Percentiles rank a stretch among this genome's conserved stretches.
phyloP scores from a whole-genome alignment of 2,329 filamentous ascomycete species.

The Neophaeococcomyces aloes region DNA sequence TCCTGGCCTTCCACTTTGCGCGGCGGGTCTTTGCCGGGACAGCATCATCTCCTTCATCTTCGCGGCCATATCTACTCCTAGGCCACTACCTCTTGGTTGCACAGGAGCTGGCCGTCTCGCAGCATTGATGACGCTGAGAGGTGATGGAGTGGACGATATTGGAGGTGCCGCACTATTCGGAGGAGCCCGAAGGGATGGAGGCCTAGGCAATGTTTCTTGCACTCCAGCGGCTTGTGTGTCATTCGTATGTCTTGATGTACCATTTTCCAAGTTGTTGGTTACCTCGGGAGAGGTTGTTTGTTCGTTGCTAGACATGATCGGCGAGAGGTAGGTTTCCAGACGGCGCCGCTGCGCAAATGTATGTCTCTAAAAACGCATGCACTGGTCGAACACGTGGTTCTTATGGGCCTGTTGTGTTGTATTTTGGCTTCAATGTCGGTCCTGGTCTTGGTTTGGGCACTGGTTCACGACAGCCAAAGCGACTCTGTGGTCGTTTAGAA shows the following conservation, averaged over 20 bases:
- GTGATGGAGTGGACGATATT: slow-evolving; percentile 77
- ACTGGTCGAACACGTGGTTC: not conserved
- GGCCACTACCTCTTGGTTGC: slow-evolving; percentile 38
- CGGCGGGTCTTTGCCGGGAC: slow-evolving; percentile 45
- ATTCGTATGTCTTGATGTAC: not conserved
- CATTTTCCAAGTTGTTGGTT: not conserved
- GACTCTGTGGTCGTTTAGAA: too few species aligned
- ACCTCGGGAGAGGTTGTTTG: not conserved
- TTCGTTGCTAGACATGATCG: slow-evolving; percentile 1
- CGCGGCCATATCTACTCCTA: slow-evolving; percentile 55
- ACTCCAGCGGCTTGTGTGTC: not conserved
- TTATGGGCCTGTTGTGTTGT: too few species aligned
- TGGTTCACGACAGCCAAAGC: too few species aligned
- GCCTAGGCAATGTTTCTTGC: slow-evolving; percentile 7
- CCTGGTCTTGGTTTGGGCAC: too few species aligned
- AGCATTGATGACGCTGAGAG: slow-evolving; percentile 64
- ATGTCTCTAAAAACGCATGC: not conserved
- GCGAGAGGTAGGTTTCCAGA: not conserved
- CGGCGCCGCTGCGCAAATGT: not conserved
- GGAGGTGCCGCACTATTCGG: slow-evolving; percentile 8
- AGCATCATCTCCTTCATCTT: slow-evolving; percentile 61
- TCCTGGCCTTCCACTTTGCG: slow-evolving; percentile 19
- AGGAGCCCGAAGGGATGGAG: slow-evolving; percentile 12
- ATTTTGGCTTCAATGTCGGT: too few species aligned
- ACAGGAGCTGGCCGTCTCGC: slow-evolving; percentile 44